These are phyloP conservation scores for Scedosporium dehoogii DNA, from an alignment of 2,329 filamentous ascomycete genomes.

Conservation along the genomic window DNA sequence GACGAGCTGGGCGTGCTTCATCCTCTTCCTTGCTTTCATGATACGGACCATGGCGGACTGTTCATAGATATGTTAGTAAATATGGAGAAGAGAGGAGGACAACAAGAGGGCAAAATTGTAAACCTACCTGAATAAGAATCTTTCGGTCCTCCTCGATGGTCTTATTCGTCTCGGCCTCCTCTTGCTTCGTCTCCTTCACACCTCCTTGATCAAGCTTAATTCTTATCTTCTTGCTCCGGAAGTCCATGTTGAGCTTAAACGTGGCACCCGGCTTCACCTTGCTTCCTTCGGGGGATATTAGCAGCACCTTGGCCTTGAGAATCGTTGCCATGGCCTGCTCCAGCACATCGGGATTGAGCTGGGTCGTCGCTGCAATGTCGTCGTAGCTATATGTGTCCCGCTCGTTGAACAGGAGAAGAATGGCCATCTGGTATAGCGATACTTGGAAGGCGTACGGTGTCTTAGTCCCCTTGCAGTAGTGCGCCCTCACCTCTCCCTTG, in stretches of 20 bases:
- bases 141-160: conserved; percentile 98
- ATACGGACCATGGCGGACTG: conserved; percentile 97
- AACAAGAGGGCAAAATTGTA: neutral
- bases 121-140: conserved; percentile 81
- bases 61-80: conserved; percentile 14
- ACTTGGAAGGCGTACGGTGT: conserved; percentile 95
- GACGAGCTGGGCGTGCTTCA: conserved; percentile 94
- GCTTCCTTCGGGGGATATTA: conserved; percentile 53
- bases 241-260: conserved; percentile 83
- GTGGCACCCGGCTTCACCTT: conserved; percentile 70
- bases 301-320: conserved; percentile 84
- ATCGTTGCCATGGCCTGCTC: conserved; percentile 81
- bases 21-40: conserved; percentile 98
- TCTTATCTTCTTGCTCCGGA: conserved; percentile 97
- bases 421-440: conserved; percentile 95
- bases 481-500: conserved; percentile 92
- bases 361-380: conserved; percentile 74
- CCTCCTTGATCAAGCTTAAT: conserved; percentile 93
- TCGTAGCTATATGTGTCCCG: conserved; percentile 76
- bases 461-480: conserved; percentile 82
- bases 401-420: conserved; percentile 90
- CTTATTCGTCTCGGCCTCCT: conserved; percentile 96
- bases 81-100: neutral
- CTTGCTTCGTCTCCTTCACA: conserved; percentile 92
- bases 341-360: conserved; percentile 69